These are phyloP conservation scores for Moricandia arvensis DNA, from an alignment of 345 rosid species.

Conservation along the genomic window DNA sequence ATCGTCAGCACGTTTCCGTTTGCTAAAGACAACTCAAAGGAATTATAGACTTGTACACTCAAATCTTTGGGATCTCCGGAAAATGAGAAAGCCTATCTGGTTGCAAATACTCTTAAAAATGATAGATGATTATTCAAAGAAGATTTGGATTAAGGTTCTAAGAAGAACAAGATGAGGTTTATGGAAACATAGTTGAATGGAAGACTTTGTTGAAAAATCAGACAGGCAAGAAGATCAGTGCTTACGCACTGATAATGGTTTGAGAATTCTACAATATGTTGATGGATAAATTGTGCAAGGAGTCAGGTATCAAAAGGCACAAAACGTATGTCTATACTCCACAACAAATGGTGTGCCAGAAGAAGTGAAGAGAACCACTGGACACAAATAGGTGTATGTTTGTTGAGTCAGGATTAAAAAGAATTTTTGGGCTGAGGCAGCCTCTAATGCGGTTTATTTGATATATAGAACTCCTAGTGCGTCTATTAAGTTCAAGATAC, in stretches of 20 bases:
- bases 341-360: background rate
- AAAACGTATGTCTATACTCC: background rate
- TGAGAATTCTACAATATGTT: background rate
- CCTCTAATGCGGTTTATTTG: background rate
- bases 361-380: background rate
- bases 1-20: too few species aligned
- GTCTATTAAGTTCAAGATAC: background rate
- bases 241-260: background rate
- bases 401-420: background rate
- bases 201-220: background rate
- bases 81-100: background rate
- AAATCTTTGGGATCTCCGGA: background rate
- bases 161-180: background rate
- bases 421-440: background rate
- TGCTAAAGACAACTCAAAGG: background rate
- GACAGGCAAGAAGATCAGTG: background rate
- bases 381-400: background rate
- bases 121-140: background rate
- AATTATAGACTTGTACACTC: background rate
- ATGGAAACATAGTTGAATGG: background rate
- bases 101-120: background rate
- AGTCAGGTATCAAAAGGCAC: background rate
- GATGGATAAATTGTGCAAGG: background rate
- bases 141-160: background rate
- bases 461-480: background rate